phyloP scores from a whole-genome alignment of 2,329 filamentous ascomycete species.

The Colletotrichum shisoi region DNA sequence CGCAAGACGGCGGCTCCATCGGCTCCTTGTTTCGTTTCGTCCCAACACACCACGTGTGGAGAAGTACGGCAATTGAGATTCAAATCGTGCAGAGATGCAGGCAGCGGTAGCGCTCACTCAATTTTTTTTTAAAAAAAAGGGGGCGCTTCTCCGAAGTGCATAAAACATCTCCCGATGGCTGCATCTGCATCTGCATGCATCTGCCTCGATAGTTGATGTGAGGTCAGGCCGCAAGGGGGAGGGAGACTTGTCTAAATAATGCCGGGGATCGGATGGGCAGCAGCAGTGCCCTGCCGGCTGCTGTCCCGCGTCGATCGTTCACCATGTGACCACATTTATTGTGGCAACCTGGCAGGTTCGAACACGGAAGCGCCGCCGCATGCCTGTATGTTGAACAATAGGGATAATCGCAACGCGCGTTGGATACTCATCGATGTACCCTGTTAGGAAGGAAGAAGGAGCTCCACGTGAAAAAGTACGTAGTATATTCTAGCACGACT shows the following conservation, averaged over 20 bases:
- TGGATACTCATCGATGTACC: not conserved
- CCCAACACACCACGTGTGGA: constrained; percentile 32
- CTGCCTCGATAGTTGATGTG: constrained; percentile 7
- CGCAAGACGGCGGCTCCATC: constrained; percentile 8
- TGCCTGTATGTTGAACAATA: too few species aligned
- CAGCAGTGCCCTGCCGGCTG: not conserved
- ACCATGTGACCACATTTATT: not conserved
- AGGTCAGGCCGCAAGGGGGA: constrained; percentile 10
- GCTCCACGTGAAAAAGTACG: constrained; percentile 7
- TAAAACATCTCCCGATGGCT: not conserved
- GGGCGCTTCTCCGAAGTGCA: not conserved
- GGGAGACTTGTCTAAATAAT: constrained; percentile 2
- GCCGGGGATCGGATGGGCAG: not conserved
- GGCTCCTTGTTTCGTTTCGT: constrained; percentile 37
- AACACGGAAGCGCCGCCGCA: not conserved
- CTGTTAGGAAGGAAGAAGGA: not conserved
- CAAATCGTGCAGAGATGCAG: constrained; percentile 11
- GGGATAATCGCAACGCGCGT: not conserved
- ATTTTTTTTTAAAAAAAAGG: not conserved
- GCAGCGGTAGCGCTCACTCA: constrained; percentile 17
- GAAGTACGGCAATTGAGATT: constrained; percentile 24
- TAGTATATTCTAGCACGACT: not conserved
- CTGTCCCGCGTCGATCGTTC: too few species aligned
- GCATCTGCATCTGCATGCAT: too few species aligned
- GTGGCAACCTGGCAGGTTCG: not conserved